Conservation (phyloP, 2,329 filamentous ascomycete genomes). For the Elsinoe necatrix region DNA sequence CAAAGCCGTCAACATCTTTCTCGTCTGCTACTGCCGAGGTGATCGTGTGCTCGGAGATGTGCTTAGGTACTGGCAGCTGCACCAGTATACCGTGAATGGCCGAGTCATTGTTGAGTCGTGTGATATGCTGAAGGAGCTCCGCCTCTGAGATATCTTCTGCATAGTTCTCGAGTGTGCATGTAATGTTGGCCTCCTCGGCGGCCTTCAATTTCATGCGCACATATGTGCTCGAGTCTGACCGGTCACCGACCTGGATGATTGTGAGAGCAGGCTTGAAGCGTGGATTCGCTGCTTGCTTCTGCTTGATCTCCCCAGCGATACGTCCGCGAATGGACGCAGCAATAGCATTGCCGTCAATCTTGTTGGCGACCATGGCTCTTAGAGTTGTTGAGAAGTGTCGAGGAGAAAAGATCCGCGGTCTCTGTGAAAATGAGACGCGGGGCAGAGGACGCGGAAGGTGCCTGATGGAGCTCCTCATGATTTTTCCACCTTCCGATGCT, state of each 20-base stretch:
- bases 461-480: conserved; percentile 9
- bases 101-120: conserved; percentile 76
- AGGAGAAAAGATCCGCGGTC: conserved; percentile 3
- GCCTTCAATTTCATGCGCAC: conserved; percentile 99
- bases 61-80: conserved; percentile 79
- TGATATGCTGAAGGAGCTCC: conserved; percentile 77
- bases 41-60: conserved; percentile 81
- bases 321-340: conserved; percentile 82
- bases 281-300: conserved; percentile 73
- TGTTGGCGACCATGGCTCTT: conserved; percentile 70
- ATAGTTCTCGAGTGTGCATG: conserved; percentile 77
- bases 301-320: conserved; percentile 69
- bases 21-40: conserved; percentile 85
- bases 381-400: conserved; percentile 44
- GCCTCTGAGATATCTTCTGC: conserved; percentile 72
- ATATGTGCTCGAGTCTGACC: conserved; percentile 93
- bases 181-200: conserved; percentile 86
- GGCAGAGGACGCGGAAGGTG: conserved; percentile 13
- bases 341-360: conserved; percentile 93
- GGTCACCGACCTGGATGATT: conserved; percentile 93
- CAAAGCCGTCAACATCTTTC: conserved; percentile 98
- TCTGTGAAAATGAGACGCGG: conserved; percentile 12
- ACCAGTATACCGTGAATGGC: conserved; percentile 86
- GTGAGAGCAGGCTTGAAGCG: conserved; percentile 83
- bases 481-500: neutral